Percentiles rank a stretch among this genome's conserved stretches.
These are phyloP conservation scores for Haematococcus lacustris DNA, from an alignment of 139 green algal genomes.

Conservation along the genomic window DNA sequence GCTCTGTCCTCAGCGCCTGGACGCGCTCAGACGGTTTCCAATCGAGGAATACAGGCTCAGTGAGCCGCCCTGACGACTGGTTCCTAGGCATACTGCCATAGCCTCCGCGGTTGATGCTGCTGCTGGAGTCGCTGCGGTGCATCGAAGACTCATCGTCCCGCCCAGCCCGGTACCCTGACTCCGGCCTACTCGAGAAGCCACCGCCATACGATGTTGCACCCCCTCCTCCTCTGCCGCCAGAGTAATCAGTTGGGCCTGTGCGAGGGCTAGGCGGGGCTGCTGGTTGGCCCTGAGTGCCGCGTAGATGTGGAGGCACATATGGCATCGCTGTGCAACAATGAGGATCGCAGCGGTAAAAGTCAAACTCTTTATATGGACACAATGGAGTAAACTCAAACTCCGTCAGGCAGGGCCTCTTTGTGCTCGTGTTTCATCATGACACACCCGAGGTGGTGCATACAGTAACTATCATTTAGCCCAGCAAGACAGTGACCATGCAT, in stretches of 20 bases:
- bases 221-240: slow-evolving; percentile 1
- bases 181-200: background rate
- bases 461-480: too few species aligned
- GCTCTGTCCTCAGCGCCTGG: slow-evolving; percentile 46
- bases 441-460: too few species aligned
- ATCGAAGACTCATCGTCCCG: background rate
- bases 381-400: too few species aligned
- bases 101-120: background rate
- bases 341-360: too few species aligned
- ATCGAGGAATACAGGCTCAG: slow-evolving; percentile 19
- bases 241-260: background rate
- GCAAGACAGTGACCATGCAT: too few species aligned
- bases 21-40: slow-evolving; percentile 54
- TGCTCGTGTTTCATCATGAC: too few species aligned
- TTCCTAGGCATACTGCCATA: background rate
- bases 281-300: slow-evolving; percentile 8
- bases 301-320: slow-evolving; percentile 50
- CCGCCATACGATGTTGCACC: background rate
- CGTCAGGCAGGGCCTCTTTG: too few species aligned
- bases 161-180: background rate
- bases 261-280: background rate
- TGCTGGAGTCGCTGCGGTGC: background rate
- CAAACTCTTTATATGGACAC: too few species aligned
- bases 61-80: background rate
- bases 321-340: too few species aligned